Conservation (phyloP, 2,329 filamentous ascomycete species). For the Penicillium griseofulvum region DNA sequence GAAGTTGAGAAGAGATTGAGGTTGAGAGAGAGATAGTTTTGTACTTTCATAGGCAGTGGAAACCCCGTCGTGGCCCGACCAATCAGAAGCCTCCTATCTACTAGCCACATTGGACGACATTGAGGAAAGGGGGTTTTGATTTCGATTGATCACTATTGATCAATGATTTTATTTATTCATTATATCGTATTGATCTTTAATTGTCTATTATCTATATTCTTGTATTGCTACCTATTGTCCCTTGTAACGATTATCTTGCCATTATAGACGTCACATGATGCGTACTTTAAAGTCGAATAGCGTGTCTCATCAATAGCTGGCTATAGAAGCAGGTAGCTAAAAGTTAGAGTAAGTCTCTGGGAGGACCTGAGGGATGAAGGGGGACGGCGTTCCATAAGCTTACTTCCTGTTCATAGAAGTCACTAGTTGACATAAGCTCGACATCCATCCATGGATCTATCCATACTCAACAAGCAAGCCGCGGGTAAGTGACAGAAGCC, state of each 20-base stretch:
- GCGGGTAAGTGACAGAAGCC: not conserved
- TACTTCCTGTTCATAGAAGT: not conserved
- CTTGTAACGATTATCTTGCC: too few species aligned
- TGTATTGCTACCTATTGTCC: not conserved
- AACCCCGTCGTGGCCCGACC: slow-evolving; percentile 6
- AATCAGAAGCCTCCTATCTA: slow-evolving; percentile 8
- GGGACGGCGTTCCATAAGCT: not conserved
- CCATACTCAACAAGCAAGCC: not conserved
- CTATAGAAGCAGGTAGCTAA: not conserved
- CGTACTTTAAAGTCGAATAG: not conserved
- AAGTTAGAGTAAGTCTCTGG: not conserved
- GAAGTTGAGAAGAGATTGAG: slow-evolving; percentile 11
- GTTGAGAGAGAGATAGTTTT: slow-evolving; percentile 28
- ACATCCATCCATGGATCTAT: too few species aligned
- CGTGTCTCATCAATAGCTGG: not conserved
- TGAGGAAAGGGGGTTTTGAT: slow-evolving; percentile 8
- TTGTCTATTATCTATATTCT: not conserved
- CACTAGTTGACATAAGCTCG: not conserved
- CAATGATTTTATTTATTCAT: not conserved
- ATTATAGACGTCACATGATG: slow-evolving; percentile 8
- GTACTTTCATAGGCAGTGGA: slow-evolving; percentile 18
- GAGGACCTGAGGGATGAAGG: not conserved
- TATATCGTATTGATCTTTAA: not conserved
- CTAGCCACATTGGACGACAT: slow-evolving; percentile 10
- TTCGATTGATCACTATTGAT: not conserved